These are phyloP conservation scores for Pythium aquatile DNA, from an alignment of 352 stramenopile species.

Conservation along the genomic window DNA sequence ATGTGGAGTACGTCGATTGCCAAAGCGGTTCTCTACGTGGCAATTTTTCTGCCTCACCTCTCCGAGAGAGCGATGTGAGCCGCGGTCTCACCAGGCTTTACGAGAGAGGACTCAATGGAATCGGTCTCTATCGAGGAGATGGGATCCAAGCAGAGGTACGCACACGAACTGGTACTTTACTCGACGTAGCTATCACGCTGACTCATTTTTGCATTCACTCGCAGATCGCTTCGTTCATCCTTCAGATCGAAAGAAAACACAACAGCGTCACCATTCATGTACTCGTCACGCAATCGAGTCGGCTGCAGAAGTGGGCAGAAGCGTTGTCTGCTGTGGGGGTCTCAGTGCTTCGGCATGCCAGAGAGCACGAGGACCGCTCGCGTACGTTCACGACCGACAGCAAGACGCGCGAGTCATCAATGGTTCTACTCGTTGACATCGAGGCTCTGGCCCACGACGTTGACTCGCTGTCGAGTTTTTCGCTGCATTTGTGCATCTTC, in stretches of 20 bases:
- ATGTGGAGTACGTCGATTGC: slow-evolving; percentile 24
- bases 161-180: too few relatives aligned
- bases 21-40: slow-evolving; percentile 9
- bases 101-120: slow-evolving; percentile 31
- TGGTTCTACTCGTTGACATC: slow-evolving; percentile 10
- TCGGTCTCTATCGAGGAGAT: slow-evolving; percentile 21
- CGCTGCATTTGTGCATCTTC: slow-evolving; percentile 29
- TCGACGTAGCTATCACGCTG: not conserved
- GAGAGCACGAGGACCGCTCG: not conserved
- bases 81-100: slow-evolving; percentile 20
- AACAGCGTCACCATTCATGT: slow-evolving; percentile 7
- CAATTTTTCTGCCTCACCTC: not conserved
- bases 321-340: slow-evolving; percentile 9
- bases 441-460: slow-evolving; percentile 3
- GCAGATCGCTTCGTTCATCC: slow-evolving; percentile 11
- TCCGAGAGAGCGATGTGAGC: slow-evolving; percentile 14
- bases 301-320: slow-evolving; percentile 9
- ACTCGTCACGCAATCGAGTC: slow-evolving; percentile 9
- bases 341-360: not conserved
- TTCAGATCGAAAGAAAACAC: slow-evolving; percentile 16
- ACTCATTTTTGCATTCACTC: not conserved
- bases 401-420: not conserved
- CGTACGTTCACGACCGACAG: not conserved
- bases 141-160: slow-evolving; percentile 20
- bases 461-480: slow-evolving; percentile 3